phyloP scores from a whole-genome alignment of 108 stramenopile genomes.

The Pseudonitzschia multiseries region DNA sequence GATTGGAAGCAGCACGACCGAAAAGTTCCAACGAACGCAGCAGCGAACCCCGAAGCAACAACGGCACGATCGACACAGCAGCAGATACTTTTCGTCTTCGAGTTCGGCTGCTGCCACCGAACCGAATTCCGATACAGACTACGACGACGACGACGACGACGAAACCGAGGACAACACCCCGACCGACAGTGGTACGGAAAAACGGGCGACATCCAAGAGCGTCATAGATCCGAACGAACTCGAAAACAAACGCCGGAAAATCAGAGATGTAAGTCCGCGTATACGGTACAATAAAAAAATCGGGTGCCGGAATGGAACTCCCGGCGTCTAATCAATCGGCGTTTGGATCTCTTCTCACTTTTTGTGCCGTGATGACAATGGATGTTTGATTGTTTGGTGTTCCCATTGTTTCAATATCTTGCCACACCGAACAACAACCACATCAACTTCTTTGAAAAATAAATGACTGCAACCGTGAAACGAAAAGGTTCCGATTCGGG shows the following conservation, averaged over 20 bases:
- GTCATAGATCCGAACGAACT: conserved; percentile 22
- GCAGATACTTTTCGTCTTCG: conserved; percentile 5
- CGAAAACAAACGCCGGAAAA: conserved; percentile 26
- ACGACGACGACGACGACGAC: background rate
- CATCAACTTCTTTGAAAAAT: background rate
- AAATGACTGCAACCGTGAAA: no score
- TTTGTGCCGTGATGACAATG: no score
- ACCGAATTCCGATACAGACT: background rate
- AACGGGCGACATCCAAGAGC: background rate
- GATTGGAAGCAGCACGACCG: background rate
- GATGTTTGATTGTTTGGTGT: background rate
- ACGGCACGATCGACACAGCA: background rate
- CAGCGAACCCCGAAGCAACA: background rate
- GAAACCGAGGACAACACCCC: background rate
- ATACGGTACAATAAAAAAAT: background rate
- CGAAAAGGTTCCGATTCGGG: conserved; percentile 42
- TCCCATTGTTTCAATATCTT: no score
- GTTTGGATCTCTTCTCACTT: no score
- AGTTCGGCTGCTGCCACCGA: background rate
- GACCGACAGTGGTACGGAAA: background rate
- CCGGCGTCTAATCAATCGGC: no score
- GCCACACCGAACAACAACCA: background rate
- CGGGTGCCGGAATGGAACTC: no score
- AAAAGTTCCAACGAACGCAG: conserved; percentile 8
- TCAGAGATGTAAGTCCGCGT: conserved; percentile 36